phyloP scores from a whole-genome alignment of 768 basidiomycete genomes.

The Serendipita sp. region DNA sequence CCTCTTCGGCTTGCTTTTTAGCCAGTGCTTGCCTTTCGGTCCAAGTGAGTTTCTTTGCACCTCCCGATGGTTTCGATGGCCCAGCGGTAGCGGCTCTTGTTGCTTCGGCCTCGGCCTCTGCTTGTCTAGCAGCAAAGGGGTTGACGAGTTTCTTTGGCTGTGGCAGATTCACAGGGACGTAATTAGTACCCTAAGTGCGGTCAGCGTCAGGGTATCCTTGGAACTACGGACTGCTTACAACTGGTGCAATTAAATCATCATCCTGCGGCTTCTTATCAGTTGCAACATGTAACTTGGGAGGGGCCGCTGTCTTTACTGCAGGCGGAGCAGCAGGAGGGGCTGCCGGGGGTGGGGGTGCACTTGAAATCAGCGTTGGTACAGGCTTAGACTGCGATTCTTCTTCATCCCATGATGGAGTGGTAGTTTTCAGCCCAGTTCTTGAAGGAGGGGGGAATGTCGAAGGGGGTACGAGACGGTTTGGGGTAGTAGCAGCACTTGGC shows the following conservation, averaged over 20 bases:
- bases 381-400: neutral
- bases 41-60: conserved; percentile 78
- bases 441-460: conserved; percentile 9
- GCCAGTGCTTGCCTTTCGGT: conserved; percentile 82
- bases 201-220: neutral
- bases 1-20: conserved; percentile 72
- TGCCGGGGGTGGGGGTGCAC: conserved; percentile 16
- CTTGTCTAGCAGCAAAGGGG: conserved; percentile 45
- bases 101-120: conserved; percentile 31
- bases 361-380: conserved; percentile 8
- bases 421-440: neutral
- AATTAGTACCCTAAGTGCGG: conserved; percentile 48
- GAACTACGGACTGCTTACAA: conserved; percentile 23
- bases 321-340: conserved; percentile 21
- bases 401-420: neutral
- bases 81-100: conserved; percentile 7
- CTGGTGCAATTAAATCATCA: conserved; percentile 71
- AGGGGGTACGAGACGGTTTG: neutral
- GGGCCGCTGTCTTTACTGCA: conserved; percentile 24
- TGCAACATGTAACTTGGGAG: conserved; percentile 13
- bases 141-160: conserved; percentile 80
- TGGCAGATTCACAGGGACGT: conserved; percentile 71
- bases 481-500: neutral
- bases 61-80: conserved; percentile 16
- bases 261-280: conserved; percentile 49